These are phyloP conservation scores for Nicotiana knightiana DNA, from an alignment of 257 asterid species.

Conservation along the genomic window DNA sequence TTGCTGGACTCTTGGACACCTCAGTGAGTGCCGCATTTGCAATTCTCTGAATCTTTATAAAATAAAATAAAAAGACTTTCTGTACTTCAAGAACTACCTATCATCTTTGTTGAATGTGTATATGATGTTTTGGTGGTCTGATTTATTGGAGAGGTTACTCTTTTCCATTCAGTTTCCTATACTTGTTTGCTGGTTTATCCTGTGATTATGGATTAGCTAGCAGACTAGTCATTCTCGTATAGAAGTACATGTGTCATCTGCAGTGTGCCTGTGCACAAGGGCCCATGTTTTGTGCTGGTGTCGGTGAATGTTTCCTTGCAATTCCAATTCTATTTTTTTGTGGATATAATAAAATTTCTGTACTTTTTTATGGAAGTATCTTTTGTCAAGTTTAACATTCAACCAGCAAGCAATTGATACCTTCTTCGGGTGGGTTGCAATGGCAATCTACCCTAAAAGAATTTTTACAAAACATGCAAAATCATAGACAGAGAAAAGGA, in stretches of 20 bases:
- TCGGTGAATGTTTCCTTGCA: too few relatives aligned
- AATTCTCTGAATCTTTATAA: too few relatives aligned
- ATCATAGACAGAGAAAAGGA: not conserved
- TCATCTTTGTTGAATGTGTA: too few relatives aligned
- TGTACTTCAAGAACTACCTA: too few relatives aligned
- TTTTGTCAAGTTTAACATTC: not conserved
- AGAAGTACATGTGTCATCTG: not conserved
- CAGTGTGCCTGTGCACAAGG: not conserved
- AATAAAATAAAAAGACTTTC: too few relatives aligned
- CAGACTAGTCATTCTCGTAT: not conserved
- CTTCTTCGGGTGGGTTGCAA: not conserved
- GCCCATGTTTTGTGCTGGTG: not conserved
- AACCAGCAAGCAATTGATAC: not conserved
- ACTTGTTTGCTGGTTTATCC: not conserved
- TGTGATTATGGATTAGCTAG: not conserved
- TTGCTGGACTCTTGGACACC: too few relatives aligned
- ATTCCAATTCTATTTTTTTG: too few relatives aligned
- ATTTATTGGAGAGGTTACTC: not conserved
- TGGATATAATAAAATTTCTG: too few relatives aligned
- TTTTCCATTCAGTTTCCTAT: not conserved
- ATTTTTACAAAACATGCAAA: not conserved
- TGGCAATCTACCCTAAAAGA: not conserved
- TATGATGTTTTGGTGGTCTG: too few relatives aligned
- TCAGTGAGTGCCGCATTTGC: too few relatives aligned
- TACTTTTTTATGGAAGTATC: not conserved